Conservation (phyloP, 2,329 filamentous ascomycete species). For the Colletotrichum sansevieriae region DNA sequence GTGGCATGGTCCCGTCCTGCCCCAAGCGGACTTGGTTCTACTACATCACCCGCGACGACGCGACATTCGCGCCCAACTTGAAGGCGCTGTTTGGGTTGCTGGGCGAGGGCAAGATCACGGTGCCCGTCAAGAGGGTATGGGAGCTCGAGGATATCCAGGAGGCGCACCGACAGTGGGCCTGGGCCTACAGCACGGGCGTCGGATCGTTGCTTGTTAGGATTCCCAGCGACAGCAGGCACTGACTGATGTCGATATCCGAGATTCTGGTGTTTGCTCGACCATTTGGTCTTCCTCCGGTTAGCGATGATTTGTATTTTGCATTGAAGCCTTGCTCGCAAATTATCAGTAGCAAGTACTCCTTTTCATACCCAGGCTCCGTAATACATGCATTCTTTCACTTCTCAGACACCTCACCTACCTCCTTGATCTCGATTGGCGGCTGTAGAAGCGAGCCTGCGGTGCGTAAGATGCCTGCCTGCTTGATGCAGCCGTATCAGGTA, state of each 20-base stretch:
- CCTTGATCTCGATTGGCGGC: slow-evolving; percentile 7
- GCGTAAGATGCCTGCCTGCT: slow-evolving; percentile 4
- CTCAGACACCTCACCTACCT: neutral
- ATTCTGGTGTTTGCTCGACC: neutral
- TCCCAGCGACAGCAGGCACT: slow-evolving; percentile 2
- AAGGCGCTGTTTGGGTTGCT: slow-evolving; percentile 49
- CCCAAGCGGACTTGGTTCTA: slow-evolving; percentile 52
- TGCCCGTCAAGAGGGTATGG: slow-evolving; percentile 56
- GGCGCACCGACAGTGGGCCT: slow-evolving; percentile 55
- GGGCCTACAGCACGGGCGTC: slow-evolving; percentile 52
- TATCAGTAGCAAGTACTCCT: neutral
- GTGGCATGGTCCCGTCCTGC: slow-evolving; percentile 36
- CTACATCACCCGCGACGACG: slow-evolving; percentile 51
- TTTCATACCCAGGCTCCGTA: neutral
- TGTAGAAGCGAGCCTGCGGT: neutral
- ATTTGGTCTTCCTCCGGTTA: too few species aligned
- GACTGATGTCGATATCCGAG: neutral
- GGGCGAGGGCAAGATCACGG: slow-evolving; percentile 48
- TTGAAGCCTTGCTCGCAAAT: neutral
- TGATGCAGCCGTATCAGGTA: neutral
- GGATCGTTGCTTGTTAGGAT: slow-evolving; percentile 53
- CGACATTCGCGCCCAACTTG: slow-evolving; percentile 50
- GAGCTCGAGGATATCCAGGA: slow-evolving; percentile 55
- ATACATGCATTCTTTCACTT: too few species aligned
- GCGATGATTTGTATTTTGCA: neutral